Evolutionary conservation across 805 yeast species (phyloP), one percentile per base, ranked within the genome.

Genomic region (Yarrowia alimentaria): DNA sequence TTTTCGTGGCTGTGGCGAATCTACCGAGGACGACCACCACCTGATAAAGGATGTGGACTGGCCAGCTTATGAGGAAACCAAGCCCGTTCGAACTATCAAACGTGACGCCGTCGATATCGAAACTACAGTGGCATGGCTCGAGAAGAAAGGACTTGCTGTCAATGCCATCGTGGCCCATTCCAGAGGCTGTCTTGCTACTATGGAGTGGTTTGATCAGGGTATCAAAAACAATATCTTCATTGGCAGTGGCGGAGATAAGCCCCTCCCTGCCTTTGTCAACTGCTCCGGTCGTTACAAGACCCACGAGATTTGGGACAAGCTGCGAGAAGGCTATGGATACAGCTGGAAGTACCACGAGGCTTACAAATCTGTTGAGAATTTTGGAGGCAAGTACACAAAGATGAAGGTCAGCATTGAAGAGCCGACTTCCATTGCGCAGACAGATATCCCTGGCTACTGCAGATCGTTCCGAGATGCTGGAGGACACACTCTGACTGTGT

Each of bases 1-100:
- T 65, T 89, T 90, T 60, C 73, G 96, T 51, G 85, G 83, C 6
- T 83, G 93, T 64, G 98, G 97, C 1, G 79, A 76, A 53, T 85
- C 95, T 3, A 82, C 77, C 18, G 80, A 72, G 13, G 68, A 67
- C 35, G 69, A 60, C 4, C 66, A 68, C 43, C 58, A 61, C 2
- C 32, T 37, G 29, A 53, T 56, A 4, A 63, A 61, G 53, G 53
- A 51, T 7, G 64, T 61, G 25, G 53, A 53, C 0, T 43, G 33
- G 1, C 37, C 43, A 25, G 55, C 56, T 3, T 62, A 62, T 53
- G 53, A 50, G 10, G 63, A 61, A 28, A 53, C 53, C 0, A 47
- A 28, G 1, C 40, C 47, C 1, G 91, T 90, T 0, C 71, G 96
- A 48, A 67, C 75, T 0, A 61, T 89, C 4, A 65, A 61, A 0